Percentiles rank a stretch among this genome's conserved stretches.
phyloP scores from a whole-genome alignment of 2,329 filamentous ascomycete species.

The Pseudogymnoascus sp. region DNA sequence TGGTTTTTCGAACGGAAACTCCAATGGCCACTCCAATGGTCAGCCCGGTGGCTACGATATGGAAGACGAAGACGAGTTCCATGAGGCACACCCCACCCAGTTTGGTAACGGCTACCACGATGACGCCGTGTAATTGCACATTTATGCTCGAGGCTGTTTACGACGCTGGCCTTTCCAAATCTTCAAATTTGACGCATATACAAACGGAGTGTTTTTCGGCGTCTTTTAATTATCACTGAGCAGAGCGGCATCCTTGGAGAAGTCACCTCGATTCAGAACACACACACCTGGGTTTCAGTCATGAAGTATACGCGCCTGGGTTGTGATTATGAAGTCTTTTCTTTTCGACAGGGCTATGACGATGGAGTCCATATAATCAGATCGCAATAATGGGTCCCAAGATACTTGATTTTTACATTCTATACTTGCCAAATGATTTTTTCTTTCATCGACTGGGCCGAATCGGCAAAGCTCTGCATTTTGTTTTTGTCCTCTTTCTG shows the following conservation, averaged over 20 bases:
- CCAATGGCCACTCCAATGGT: not conserved
- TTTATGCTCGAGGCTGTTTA: not conserved
- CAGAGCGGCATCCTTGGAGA: not conserved
- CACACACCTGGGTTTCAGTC: not conserved
- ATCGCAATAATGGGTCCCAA: not conserved
- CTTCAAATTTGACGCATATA: no score
- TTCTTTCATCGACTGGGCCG: not conserved
- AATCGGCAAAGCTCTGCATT: not conserved
- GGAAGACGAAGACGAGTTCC: not conserved
- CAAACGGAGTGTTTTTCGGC: no score
- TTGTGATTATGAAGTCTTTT: not conserved
- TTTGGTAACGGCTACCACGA: not conserved
- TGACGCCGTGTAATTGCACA: not conserved
- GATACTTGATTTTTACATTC: not conserved
- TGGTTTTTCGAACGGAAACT: not conserved
- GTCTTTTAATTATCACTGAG: not conserved
- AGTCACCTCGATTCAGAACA: not conserved
- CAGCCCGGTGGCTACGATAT: not conserved
- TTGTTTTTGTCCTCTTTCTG: not conserved
- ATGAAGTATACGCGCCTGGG: not conserved
- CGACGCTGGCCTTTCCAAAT: not conserved
- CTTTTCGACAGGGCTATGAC: not conserved
- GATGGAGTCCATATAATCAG: not conserved
- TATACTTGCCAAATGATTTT: not conserved
- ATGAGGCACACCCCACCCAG: not conserved